These are phyloP conservation scores for Amanita muscaria DNA, from an alignment of 768 basidiomycete genomes.

Conservation along the genomic window DNA sequence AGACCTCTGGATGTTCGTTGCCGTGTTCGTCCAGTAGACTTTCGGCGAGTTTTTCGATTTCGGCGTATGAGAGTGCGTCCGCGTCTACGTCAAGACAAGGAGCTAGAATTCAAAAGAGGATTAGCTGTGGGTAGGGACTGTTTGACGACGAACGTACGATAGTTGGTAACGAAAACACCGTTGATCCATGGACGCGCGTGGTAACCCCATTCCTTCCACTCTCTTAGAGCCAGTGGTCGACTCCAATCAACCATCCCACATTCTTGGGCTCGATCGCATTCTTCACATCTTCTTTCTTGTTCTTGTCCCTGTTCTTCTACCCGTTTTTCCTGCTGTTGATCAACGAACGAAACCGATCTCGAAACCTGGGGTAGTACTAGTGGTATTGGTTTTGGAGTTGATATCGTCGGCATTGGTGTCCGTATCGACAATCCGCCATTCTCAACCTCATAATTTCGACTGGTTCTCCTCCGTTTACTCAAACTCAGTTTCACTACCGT, in stretches of 20 bases:
- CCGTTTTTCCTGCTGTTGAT: no score
- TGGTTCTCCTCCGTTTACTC: background rate
- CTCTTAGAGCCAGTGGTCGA: conserved; percentile 12
- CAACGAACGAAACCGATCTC: no score
- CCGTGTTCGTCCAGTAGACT: conserved; percentile 23
- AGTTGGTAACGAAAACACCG: conserved; percentile 30
- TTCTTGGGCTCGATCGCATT: background rate
- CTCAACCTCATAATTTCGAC: no score
- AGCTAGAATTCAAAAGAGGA: conserved; percentile 2
- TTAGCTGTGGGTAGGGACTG: background rate
- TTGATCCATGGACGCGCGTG: conserved; percentile 41
- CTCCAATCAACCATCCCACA: background rate
- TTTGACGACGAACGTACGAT: conserved; percentile 27
- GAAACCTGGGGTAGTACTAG: no score
- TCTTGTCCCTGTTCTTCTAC: background rate
- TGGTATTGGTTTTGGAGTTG: no score
- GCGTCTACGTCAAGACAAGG: conserved; percentile 11
- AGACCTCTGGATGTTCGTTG: conserved; percentile 33
- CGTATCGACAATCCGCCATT: no score
- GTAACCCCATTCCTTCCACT: conserved; percentile 50
- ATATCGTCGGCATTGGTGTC: no score
- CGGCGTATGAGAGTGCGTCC: conserved; percentile 10
- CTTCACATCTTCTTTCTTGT: background rate
- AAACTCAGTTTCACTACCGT: conserved; percentile 1
- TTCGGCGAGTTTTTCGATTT: conserved; percentile 25